Evolutionary conservation across 2,329 filamentous ascomycete species (phyloP).

Genomic region (Rhinocladiella mackenziei): DNA sequence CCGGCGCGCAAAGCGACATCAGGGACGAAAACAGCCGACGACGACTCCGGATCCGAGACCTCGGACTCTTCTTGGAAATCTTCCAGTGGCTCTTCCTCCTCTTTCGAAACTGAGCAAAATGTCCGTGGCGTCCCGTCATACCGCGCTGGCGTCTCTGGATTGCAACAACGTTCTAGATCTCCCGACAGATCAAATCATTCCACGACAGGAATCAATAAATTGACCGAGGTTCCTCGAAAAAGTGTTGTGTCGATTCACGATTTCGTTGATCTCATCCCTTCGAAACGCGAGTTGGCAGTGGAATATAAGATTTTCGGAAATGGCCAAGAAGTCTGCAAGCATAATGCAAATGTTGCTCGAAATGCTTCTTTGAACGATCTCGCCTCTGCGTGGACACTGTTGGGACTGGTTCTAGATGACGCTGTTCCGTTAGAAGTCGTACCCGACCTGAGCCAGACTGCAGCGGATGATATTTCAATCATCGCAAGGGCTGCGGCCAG

Average conservation of each 20-base stretch:
- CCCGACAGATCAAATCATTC: conserved; percentile 48
- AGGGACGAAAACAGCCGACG: conserved; percentile 40
- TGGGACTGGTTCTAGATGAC: conserved; percentile 71
- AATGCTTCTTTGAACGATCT: conserved; percentile 67
- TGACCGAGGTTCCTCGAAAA: conserved; percentile 47
- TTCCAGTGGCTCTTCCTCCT: conserved; percentile 53
- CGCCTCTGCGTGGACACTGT: conserved; percentile 77
- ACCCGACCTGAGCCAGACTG: conserved; percentile 50
- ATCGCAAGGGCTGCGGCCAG: conserved; percentile 62
- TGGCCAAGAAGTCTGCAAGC: conserved; percentile 72
- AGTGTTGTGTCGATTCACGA: conserved; percentile 68
- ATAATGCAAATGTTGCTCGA: conserved; percentile 76
- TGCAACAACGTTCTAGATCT: conserved; percentile 52
- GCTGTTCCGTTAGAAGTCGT: conserved; percentile 62
- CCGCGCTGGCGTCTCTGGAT: conserved; percentile 6
- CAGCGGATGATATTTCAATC: conserved; percentile 60
- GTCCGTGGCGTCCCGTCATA: conserved; percentile 47
- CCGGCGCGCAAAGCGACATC: conserved; percentile 45
- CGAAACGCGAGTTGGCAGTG: conserved; percentile 69
- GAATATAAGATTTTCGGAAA: conserved; percentile 82
- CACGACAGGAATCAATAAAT: conserved; percentile 53
- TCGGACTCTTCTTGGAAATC: conserved; percentile 56
- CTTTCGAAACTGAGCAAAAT: conserved; percentile 44
- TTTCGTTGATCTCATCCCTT: conserved; percentile 67
- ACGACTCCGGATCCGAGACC: conserved; percentile 44